Base-by-base conservation (phyloP, 1,284 basidiomycete genomes). In the Sporisorium graminicola region DNA sequence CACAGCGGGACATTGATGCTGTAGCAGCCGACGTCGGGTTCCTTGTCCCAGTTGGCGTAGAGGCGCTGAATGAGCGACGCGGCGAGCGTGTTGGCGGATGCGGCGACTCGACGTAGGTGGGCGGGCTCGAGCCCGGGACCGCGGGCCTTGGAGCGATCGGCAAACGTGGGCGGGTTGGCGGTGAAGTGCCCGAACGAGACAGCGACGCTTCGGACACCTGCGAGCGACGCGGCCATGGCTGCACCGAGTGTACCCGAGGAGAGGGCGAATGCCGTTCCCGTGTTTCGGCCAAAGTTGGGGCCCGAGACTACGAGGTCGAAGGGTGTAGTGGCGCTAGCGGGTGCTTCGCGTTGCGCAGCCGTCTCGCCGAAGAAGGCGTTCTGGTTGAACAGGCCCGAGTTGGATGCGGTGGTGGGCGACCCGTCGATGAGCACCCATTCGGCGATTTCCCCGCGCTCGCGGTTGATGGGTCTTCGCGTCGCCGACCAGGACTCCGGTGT, bases 381-480 rank as follows among this genome's bases (percentile, higher is more conserved):
- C 24, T 76, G 58, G 47, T 80, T 82, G 68, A 79, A 84, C 26
- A 85, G 56, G 13, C 84, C 84, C 14, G 81, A 60, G 51, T 84
- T 85, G 29, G 79, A 77, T 20, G 82, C 83, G 1, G 84, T 82
- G 29, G 84, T 82, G 16, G 84, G 84, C 8, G 82, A 79, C 6
- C 78, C 84, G 58, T 85, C 84, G 31, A 84, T 51, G 22, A 84
- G 67, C 14, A 85, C 57, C 84, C 84, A 85, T 55, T 84, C 82
- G 5, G 64, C 83, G 10, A 79, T 64, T 68, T 85, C 84, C 6
- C 80, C 81, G 5, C 77, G 64, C 18, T 70, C 64, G 10, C 51
- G 40, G 40, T 77, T 54, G 40, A 84, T 71, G 2, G 78, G 72
- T 5, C 83, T 60, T 1, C 82, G 72, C 12, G 58, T 70, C 9